Base-by-base conservation (phyloP, 495 filamentous ascomycete species). In the Penicillium silybi region DNA sequence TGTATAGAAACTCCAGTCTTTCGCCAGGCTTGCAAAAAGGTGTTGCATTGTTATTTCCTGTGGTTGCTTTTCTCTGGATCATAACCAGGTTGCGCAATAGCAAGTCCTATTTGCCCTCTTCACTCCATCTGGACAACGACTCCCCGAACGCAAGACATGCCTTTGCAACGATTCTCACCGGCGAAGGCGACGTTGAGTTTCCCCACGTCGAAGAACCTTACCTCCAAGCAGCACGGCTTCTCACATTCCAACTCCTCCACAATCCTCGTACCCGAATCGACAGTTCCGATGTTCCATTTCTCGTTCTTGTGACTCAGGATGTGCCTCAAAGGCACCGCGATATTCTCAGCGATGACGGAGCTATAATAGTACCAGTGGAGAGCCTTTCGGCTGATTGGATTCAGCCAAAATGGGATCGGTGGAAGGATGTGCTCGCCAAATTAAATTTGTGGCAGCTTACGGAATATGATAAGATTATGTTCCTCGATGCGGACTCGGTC, bases 231-330 rank as follows among this genome's bases (percentile, higher is more conserved):
- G 64, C 71, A 5, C 67, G 74, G 13, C 53, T 74, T 13, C 59
- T 78, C 15, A 62, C 66, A 37, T 77, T 76, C 57, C 74, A 78
- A 56, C 63, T 80, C 26, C 59, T 76, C 4, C 73, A 77, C 47
- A 65, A 63, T 47, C 57, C 63, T 4, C 51, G 57, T n/a, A 69
- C 71, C 8, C 59, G 62, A 41, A 66, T 54, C 7, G 58, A 58
- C 15, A 54, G n/a, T n/a, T 29, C 26, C 9, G 39, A 44, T 20
- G 61, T 69, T 41, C 62, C 65, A 4, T 67, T 74, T 45, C 32
- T 75, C 22, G 60, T 77, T 13, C 49, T 72, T 13, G 66, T 67
- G 13, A 64, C 63, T 11, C 25, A 47, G 0, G 52, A 57, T 17
- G 56, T 74, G 0, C 11, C 58, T 4, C 27, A 57, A n/a, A 23